A percentile compares a stretch with the other conserved stretches of the same genome.
These are phyloP conservation scores for Brassica hybrid DNA, from an alignment of 441 rosid species.

Conservation along the genomic window DNA sequence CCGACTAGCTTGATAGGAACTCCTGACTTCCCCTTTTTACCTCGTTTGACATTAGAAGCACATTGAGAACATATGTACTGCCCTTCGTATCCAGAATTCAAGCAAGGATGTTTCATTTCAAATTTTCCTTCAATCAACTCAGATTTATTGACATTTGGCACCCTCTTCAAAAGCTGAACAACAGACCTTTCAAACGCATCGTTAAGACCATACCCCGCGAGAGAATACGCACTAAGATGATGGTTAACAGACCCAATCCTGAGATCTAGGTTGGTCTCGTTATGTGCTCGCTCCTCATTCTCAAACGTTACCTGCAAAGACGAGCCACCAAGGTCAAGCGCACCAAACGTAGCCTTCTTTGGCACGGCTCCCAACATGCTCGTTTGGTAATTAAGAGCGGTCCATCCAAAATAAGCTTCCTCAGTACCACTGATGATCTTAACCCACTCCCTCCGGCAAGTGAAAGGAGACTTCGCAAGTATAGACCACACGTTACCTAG, in stretches of 20 bases:
- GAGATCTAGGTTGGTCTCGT: constrained; percentile 71
- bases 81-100: constrained; percentile 85
- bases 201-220: constrained; percentile 96
- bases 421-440: constrained; percentile 88
- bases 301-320: constrained; percentile 98
- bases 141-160: constrained; percentile 49
- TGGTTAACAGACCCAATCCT: constrained; percentile 80
- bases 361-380: constrained; percentile 70
- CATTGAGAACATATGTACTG: constrained; percentile 78
- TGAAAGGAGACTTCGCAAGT: constrained; percentile 75
- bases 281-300: constrained; percentile 58
- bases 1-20: constrained; percentile 74
- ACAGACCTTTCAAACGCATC: constrained; percentile 98
- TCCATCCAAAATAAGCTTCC: constrained; percentile 98
- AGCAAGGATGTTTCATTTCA: constrained; percentile 90
- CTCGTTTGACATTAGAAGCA: constrained; percentile 52
- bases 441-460: constrained; percentile 79
- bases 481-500: constrained; percentile 88
- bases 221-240: constrained; percentile 94
- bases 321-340: constrained; percentile 98
- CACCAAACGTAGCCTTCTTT: constrained; percentile 85
- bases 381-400: constrained; percentile 84
- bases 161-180: constrained; percentile 57
- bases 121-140: constrained; percentile 60
- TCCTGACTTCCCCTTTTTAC: constrained; percentile 67